Base-by-base conservation (phyloP, 2,329 filamentous ascomycete genomes). In the Orbilia ellipsospora region DNA sequence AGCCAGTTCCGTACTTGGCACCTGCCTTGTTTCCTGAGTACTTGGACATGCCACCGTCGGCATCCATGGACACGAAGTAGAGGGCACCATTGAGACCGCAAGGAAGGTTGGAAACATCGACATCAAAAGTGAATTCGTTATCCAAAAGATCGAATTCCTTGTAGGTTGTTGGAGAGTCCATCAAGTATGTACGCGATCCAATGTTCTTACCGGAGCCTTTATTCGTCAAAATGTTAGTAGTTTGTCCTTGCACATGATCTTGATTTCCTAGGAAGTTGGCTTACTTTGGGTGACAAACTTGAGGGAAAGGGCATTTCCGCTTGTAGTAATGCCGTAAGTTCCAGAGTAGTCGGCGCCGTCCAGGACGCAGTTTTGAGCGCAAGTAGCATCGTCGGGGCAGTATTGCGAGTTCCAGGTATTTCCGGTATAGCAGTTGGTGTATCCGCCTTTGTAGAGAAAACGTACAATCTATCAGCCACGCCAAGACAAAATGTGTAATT, bases 71-170 rank as follows among this genome's bases (percentile, higher is more conserved):
- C 54, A 87, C 85, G 66, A 89, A 87, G 83, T 92, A 91, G 54
- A 92, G 83, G 56, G 90, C 90, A 65, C 90, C 90, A 81, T 92
- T 92, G 73, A 92, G 83, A 70, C 90, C 90, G 79, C 90, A 92
- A 73, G 87, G 86, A n/a, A 91, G 84, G 78, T 86, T 85, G 36
- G 89, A 90, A 50, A 90, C 87, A 80, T 92, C 90, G n/a, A 91
- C 89, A 66, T 90, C 89, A 75, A 92, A 90, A 61, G 88, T 89
- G 82, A 92, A 88, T 81, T 92, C 90, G 79, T 89, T 86, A 82
- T 88, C 88, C 61, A 88, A 84, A 73, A 92, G 84, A 74, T 87
- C 85, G 82, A 91, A 89, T 80, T 86, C 85, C 83, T 90, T 83
- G 82, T 92, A 92, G 77, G 86, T 87, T 77, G 84, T 84, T 44